Base-by-base conservation (phyloP, 1,139 yeast genomes). In the Geotrichum macrosporum region DNA sequence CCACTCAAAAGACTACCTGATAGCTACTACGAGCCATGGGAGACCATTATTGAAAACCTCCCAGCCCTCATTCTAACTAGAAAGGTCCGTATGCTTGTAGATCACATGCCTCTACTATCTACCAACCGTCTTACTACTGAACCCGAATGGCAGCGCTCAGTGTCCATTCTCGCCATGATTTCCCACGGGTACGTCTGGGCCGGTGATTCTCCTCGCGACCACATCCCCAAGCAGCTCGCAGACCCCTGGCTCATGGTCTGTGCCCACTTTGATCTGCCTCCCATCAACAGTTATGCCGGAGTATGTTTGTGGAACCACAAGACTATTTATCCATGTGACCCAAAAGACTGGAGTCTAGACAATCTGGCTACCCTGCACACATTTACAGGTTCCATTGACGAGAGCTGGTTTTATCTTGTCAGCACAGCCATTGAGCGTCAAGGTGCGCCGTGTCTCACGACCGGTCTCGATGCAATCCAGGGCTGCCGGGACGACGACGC, bases 171-270 rank as follows among this genome's bases (percentile, higher is more conserved):
- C 26, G 81, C 92, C 9, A 88, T 88, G 58, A 65, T 89, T 48
- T 77, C 86, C 5, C 95, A 89, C 64, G 95, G 94, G 1, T 89
- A 89, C 61, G 80, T 89, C 19, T 89, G 97, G 97, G 77, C 78
- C 26, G 81, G 80, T 37, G 75, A 73, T 36, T 49, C 44, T 16
- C 84, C 95, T 5, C 64, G 70, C n/a, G 82, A 83, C 54, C 72
- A 66, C 44, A 63, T 89, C 15, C 96, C 96, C 0, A 67, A 62
- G 40, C 78, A 78, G 52, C 62, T 89, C 21, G 81, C 95, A 0
- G 67, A 71, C 44, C 96, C 97, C 0, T 75, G 87, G 71, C 55
- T 82, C 1, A 67, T 65, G 34, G 77, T 79, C 0, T 68, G 85
- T 12, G 77, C 78, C 2, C 63, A 70, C 24, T 72, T 89, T 52